Evolutionary conservation across 257 asterid species (phyloP), one percentile per base, ranked within the genome.

Genomic region (Solanum neorickii): DNA sequence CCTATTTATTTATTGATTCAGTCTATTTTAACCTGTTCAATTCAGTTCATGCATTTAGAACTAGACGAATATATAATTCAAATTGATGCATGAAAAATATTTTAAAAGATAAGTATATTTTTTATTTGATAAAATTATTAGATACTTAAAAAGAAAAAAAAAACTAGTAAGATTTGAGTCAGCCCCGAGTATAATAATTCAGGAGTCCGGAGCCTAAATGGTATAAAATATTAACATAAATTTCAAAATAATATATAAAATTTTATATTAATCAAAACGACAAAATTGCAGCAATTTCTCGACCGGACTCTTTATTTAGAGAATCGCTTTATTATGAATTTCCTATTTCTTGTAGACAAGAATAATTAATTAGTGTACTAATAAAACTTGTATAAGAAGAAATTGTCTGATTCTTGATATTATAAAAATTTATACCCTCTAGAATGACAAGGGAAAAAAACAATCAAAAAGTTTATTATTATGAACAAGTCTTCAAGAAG

Each of bases 11-110:
- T 29, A 29, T 29, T 29, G n/a, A 7, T 69, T 15, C 7, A 37
- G 0, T 16, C 10, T 7, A 31, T 31, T 29, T 31, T 33, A 3
- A 2, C 0, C 0, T 8, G 0, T 3, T 10, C 3, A 11, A 9
- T 62, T 11, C 4, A n/a, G 33, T 5, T n/a, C 72, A 18, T 56
- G n/a, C 65, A 56, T 52, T 11, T 56, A 56, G n/a, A 56, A 18
- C n/a, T 18, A 18, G 10, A 56, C 65, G 20, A 56, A 56, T 18
- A 56, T 18, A 56, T 56, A 56, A 56, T 56, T 56, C n/a, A 56
- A 7, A 56, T 56, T 56, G n/a, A 56, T 56, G 65, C 65, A 56
- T 56, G 65, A 56, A 56, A 10, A 18, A 18, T 56, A 56, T 56
- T 56, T 56, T 16, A 52, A 52, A 52, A 52, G 4, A 16, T 52